Conservation (phyloP, 2,329 filamentous ascomycete genomes). For the Sordariomycetes sp. region DNA sequence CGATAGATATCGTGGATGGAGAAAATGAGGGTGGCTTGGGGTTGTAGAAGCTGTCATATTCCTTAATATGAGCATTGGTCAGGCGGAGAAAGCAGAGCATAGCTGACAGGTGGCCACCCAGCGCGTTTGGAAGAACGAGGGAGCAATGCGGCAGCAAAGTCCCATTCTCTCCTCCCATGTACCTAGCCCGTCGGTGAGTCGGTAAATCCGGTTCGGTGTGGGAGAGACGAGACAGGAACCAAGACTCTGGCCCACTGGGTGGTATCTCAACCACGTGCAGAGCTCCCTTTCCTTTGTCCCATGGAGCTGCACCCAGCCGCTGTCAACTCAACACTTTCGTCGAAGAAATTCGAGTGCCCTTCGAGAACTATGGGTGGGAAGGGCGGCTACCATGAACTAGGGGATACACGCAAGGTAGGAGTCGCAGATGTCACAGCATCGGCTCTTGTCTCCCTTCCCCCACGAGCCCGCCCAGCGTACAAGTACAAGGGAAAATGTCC, state of each 20-base stretch:
- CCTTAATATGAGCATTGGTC: background rate
- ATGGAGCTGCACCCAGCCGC: constrained; percentile 1
- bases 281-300: background rate
- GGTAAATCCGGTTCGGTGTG: background rate
- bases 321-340: constrained; percentile 4
- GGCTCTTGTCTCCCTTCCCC: background rate
- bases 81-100: background rate
- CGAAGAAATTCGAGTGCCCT: background rate
- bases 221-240: background rate
- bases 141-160: background rate
- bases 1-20: background rate
- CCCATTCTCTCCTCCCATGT: background rate
- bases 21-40: constrained; percentile 1
- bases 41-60: background rate
- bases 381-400: background rate
- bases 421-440: background rate
- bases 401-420: background rate
- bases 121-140: background rate
- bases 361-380: background rate
- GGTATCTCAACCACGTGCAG: background rate
- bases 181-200: background rate
- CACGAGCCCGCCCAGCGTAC: background rate
- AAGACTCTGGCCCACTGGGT: background rate
- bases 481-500: constrained; percentile 1
- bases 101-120: too few relatives aligned